Conservation (phyloP, 768 basidiomycete genomes). For the Trametes cinnabarina region DNA sequence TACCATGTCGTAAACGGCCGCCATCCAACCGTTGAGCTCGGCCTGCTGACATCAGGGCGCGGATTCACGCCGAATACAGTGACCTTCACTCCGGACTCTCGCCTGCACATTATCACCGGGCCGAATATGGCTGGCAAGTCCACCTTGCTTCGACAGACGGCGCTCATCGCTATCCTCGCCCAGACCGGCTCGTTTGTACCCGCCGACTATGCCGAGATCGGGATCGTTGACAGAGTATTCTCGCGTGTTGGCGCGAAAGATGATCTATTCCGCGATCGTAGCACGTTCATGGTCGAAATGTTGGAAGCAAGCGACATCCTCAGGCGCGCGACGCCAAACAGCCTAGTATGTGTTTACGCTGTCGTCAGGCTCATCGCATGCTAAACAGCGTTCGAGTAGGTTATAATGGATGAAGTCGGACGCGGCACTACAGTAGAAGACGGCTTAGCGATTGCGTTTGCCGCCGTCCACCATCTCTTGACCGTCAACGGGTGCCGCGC, state of each 20-base stretch:
- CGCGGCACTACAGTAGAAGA: constrained; percentile 91
- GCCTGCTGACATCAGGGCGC: constrained; percentile 69
- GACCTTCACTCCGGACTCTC: constrained; percentile 53
- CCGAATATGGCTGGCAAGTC: constrained; percentile 98
- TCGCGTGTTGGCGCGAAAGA: constrained; percentile 95
- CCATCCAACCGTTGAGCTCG: constrained; percentile 91
- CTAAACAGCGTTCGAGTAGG: constrained; percentile 41
- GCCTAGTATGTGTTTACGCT: constrained; percentile 70
- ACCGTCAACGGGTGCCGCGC: constrained; percentile 71
- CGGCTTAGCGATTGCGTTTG: constrained; percentile 91
- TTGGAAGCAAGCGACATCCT: constrained; percentile 92
- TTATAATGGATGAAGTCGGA: constrained; percentile 99
- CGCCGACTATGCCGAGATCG: constrained; percentile 74
- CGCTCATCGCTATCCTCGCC: constrained; percentile 84
- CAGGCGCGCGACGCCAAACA: constrained; percentile 73
- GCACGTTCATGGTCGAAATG: constrained; percentile 99
- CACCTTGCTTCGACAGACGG: constrained; percentile 87
- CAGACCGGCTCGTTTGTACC: constrained; percentile 95
- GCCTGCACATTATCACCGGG: constrained; percentile 84
- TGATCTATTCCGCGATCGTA: constrained; percentile 88
- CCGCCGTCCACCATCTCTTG: constrained; percentile 79
- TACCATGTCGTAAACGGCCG: constrained; percentile 78
- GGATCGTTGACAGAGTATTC: constrained; percentile 88
- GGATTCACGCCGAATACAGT: constrained; percentile 85
- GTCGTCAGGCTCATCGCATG: not conserved